These are phyloP conservation scores for Carnegiea gigantea DNA, from an alignment of 179 eudicot genomes.

Conservation along the genomic window DNA sequence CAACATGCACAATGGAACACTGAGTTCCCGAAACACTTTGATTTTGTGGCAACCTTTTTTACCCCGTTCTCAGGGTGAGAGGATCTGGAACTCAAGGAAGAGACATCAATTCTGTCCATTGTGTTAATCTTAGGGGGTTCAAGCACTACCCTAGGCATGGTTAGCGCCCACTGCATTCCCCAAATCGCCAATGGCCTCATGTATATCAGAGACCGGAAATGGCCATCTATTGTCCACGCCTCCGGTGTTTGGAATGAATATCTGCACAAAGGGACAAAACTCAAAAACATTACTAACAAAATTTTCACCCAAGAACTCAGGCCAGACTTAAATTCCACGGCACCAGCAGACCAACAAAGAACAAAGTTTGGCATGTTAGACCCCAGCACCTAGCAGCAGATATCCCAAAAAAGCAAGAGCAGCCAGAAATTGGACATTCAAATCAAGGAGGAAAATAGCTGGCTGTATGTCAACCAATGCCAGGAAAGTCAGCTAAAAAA, in stretches of 20 bases:
- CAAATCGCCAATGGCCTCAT: conserved; percentile 98
- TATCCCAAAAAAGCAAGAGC: not conserved
- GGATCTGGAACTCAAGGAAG: conserved; percentile 42
- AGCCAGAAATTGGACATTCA: not conserved
- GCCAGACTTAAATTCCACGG: not conserved
- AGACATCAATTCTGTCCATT: conserved; percentile 63
- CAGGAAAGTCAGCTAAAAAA: not conserved
- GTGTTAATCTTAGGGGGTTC: conserved; percentile 72
- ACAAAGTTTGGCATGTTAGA: not conserved
- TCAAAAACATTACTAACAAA: not conserved
- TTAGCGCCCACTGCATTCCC: conserved; percentile 96
- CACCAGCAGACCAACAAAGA: not conserved
- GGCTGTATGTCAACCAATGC: not conserved
- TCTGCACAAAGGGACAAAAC: conserved; percentile 35
- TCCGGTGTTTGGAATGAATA: conserved; percentile 98
- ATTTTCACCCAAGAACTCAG: not conserved
- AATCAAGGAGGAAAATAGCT: not conserved
- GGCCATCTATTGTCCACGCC: conserved; percentile 96
- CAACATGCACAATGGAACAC: conserved; percentile 72
- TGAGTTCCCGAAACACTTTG: conserved; percentile 65
- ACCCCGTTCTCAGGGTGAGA: conserved; percentile 41
- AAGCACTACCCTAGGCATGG: conserved; percentile 63
- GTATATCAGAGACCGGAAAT: conserved; percentile 87
- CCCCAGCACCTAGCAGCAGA: not conserved
- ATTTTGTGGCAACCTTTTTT: conserved; percentile 48